Evolutionary conservation across 2,329 filamentous ascomycete species (phyloP), one percentile per base, ranked within the genome.

Genomic region (Colletotrichum tofieldiae): DNA sequence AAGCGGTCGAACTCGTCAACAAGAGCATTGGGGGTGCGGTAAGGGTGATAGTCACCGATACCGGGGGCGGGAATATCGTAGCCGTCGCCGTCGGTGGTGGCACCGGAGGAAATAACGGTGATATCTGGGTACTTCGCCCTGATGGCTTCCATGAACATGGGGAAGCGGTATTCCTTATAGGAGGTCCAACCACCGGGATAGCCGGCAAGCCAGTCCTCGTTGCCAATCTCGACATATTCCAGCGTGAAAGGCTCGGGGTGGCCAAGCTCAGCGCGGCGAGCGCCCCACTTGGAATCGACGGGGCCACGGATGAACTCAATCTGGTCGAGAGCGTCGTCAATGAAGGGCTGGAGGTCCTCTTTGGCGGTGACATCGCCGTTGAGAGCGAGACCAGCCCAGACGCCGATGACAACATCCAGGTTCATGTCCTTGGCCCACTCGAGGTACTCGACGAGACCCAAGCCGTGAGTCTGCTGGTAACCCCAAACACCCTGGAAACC

Each of bases 171-270:
- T 70, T 88, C 85, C 61, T 85, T 84, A 76, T 86, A 88, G 7
- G 86, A 84, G 1, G 84, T 79, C 78, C 84, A 86, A 5, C 87
- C 84, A 0, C 77, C 76, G 2, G 84, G 82, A 6, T 85, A 87
- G 4, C 85, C 84, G 35, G 84, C 86, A 5, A 92, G 85, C 83
- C 88, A 89, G 75, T 93, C 91, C 78, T 93, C 91, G 78, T 93
- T 93, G 71, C 92, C 91, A 54, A 93, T 81, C 79, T 93, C 91
- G 66, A 93, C 88, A 75, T 88, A 91, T 14, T 86, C 83, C 60
- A 93, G 84, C 39, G 78, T 82, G 81, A 89, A 93, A 0, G 91
- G 91, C 71, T 90, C 84, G 0, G 89, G 86, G 75, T 92, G 88
- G 4, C 91, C 91, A 2, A 91, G 84, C 54, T 86, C 81, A 8